phyloP scores from a whole-genome alignment of 192 early-diverging fungal species.

The Rhizophagus sp. region DNA sequence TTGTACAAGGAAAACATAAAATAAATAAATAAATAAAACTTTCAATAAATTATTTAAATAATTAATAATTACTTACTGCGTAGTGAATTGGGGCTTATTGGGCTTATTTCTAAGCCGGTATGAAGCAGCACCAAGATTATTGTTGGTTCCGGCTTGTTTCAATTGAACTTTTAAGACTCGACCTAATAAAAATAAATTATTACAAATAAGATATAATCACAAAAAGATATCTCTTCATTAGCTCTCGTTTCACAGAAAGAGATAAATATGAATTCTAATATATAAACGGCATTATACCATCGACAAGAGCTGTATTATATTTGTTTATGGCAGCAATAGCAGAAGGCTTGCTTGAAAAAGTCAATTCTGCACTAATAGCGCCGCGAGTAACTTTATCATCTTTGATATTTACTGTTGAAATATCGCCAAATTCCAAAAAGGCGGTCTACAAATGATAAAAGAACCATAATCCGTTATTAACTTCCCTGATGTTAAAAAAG shows the following conservation, averaged over 20 bases:
- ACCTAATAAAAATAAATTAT: slow-evolving; percentile 27
- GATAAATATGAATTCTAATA: neutral
- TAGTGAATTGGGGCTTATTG: slow-evolving; percentile 8
- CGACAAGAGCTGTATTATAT: slow-evolving; percentile 44
- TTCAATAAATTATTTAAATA: neutral
- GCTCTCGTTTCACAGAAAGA: neutral
- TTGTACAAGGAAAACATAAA: neutral
- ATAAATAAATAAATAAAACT: neutral
- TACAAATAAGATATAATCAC: neutral
- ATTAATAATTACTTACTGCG: neutral
- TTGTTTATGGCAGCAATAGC: slow-evolving; percentile 44
- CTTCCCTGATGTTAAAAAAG: neutral
- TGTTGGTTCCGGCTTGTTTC: slow-evolving; percentile 27
- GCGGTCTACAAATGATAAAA: slow-evolving; percentile 36
- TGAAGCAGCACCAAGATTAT: slow-evolving; percentile 16
- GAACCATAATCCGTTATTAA: neutral
- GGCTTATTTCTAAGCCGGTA: slow-evolving; percentile 19
- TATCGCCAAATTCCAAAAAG: slow-evolving; percentile 40
- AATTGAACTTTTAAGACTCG: slow-evolving; percentile 38
- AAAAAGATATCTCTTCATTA: neutral
- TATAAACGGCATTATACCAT: slow-evolving; percentile 34
- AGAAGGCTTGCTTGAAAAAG: slow-evolving; percentile 38
- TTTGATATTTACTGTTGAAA: slow-evolving; percentile 36
- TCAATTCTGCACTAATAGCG: slow-evolving; percentile 41
- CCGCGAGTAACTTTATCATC: slow-evolving; percentile 32